Evolutionary conservation across 208 protist genomes (phyloP), one percentile per base, ranked within the genome.

Genomic region (Leptomonas pyrrhocoris): DNA sequence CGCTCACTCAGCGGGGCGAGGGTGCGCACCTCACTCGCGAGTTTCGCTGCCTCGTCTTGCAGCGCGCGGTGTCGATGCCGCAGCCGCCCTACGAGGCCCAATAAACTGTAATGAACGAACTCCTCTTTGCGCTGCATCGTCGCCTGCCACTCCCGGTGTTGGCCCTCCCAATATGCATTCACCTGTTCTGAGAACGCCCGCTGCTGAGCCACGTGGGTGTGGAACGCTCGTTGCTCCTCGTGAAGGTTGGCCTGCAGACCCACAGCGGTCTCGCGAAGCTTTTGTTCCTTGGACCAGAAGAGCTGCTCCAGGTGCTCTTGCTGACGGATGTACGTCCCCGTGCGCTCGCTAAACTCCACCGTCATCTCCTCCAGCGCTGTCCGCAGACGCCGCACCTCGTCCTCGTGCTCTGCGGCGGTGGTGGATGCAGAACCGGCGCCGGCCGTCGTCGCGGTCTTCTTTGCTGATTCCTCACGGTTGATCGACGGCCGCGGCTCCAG

Each of bases 271-370:
- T 63, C 57, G 2, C 55, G 60, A 30, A 91, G 61, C 23, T 58
- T 66, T n/a, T 59, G 57, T 42, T 88, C 81, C 36, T 80, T 77
- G 19, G 43, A 56, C 15, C 34, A 9, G 46, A 79, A 86, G 45
- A 86, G 73, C 21, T 67, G 70, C 51, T 80, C 63, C 9, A 79
- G 27, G 38, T 80, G 74, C 55, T 87, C 83, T 60, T 88, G 86
- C 61, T 92, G 84, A 15, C 73, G 73, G 23, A 87, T 60, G 59
- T 89, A 89, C 0, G 83, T 87, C 21, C 63, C 57, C 0, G 83
- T 87, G 34, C 86, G 83, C 58, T 84, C 76, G 43, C 73, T 81
- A 43, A 92, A 92, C 68, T 92, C 83, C n/a, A 69, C 46, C 16
- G 78, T 80, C 70, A 87, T 76, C 30, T 87, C 86, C 48, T 77